These are phyloP conservation scores for Singerocomus inundabilis DNA, from an alignment of 1,284 basidiomycete species.

Conservation along the genomic window DNA sequence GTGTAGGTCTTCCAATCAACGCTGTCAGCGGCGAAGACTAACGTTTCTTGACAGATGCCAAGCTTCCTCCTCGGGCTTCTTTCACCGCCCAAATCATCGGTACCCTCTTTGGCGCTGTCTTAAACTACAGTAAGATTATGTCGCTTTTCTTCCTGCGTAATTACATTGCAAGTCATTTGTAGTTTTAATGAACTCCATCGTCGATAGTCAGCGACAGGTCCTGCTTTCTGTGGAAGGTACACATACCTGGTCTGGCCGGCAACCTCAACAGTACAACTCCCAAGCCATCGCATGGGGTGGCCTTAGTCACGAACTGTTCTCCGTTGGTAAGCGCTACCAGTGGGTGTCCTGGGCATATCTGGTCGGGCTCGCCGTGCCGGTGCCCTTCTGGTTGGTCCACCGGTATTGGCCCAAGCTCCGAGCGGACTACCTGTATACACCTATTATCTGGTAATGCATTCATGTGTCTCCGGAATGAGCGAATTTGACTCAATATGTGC, in stretches of 20 bases:
- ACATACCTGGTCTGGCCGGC: slow-evolving; percentile 62
- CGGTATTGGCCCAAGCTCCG: slow-evolving; percentile 43
- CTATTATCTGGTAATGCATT: slow-evolving; percentile 39
- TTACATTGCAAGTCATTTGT: not conserved
- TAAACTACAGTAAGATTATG: slow-evolving; percentile 50
- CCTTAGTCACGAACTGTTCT: slow-evolving; percentile 56
- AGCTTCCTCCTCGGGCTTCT: slow-evolving; percentile 64
- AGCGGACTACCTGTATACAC: slow-evolving; percentile 44
- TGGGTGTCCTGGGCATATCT: slow-evolving; percentile 55
- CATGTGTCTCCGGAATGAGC: no score
- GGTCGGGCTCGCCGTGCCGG: slow-evolving; percentile 54
- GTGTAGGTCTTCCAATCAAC: slow-evolving; percentile 33
- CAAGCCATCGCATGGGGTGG: slow-evolving; percentile 66
- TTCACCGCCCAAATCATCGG: slow-evolving; percentile 61
- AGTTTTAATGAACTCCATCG: slow-evolving; percentile 59
- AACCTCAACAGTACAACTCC: slow-evolving; percentile 58
- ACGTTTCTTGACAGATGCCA: slow-evolving; percentile 43
- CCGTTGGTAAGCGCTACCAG: slow-evolving; percentile 52
- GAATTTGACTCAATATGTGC: no score
- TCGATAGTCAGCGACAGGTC: slow-evolving; percentile 51
- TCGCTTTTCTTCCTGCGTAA: no score
- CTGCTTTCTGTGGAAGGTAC: slow-evolving; percentile 49
- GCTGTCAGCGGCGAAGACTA: slow-evolving; percentile 1
- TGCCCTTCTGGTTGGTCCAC: slow-evolving; percentile 55
- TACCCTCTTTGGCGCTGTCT: slow-evolving; percentile 44